Conservation (phyloP, 225 moss, liverwort and hornwort genomes). For the Polytrichum formosum region DNA sequence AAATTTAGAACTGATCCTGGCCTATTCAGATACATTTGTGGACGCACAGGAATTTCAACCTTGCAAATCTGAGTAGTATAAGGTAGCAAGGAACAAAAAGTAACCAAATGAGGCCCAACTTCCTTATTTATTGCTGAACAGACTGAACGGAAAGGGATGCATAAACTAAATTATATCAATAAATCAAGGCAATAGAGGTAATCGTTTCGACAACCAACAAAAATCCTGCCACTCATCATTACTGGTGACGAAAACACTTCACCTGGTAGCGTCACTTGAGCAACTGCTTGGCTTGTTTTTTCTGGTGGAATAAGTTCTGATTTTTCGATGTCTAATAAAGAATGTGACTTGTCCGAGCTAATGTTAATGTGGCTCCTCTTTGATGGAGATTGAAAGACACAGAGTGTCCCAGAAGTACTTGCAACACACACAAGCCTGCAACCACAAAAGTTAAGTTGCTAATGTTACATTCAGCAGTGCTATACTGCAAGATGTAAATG, state of each 20-base stretch:
- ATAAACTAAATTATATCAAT: constrained; percentile 5
- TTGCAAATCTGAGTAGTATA: no score
- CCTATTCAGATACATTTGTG: no score
- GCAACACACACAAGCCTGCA: constrained; percentile 31
- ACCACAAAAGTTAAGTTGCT: not conserved
- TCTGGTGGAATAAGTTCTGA: not conserved
- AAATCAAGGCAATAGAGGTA: constrained; percentile 35
- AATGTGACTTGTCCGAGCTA: not conserved
- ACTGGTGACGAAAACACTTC: constrained; percentile 50
- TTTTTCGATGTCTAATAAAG: not conserved
- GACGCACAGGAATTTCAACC: no score
- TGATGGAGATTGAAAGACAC: constrained; percentile 21
- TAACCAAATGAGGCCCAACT: no score
- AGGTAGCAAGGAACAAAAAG: no score
- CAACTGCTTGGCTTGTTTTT: constrained; percentile 15
- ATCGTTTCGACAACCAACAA: constrained; percentile 42
- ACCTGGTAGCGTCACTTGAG: constrained; percentile 23
- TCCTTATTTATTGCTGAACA: no score
- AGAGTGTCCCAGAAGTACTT: constrained; percentile 26
- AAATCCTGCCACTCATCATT: constrained; percentile 37
- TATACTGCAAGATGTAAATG: no score
- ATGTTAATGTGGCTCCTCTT: not conserved
- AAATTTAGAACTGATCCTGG: no score
- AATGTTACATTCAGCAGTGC: no score
- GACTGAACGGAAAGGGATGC: no score